These are phyloP conservation scores for Aquilaria yunnanensis DNA, from an alignment of 345 rosid genomes.

Conservation along the genomic window DNA sequence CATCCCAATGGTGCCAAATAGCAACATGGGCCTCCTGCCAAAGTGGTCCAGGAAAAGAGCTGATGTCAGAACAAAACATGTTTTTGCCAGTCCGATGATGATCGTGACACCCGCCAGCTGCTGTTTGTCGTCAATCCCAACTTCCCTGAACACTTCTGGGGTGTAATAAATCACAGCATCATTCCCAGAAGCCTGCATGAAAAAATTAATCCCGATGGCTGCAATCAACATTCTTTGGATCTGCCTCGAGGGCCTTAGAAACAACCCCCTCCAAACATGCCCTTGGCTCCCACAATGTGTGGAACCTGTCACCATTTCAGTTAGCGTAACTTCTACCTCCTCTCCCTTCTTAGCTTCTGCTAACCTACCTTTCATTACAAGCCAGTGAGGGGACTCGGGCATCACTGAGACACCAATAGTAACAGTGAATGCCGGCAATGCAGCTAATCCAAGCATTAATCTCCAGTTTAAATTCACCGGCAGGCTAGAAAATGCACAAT, in stretches of 20 bases:
- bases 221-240: slow-evolving; percentile 35
- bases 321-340: slow-evolving; percentile 35
- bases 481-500: slow-evolving; percentile 34
- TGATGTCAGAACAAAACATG: slow-evolving; percentile 28
- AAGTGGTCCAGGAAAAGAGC: slow-evolving; percentile 38
- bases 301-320: slow-evolving; percentile 29
- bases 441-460: slow-evolving; percentile 48
- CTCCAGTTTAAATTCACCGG: slow-evolving; percentile 37
- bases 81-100: slow-evolving; percentile 45
- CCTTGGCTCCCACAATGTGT: slow-evolving; percentile 26
- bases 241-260: slow-evolving; percentile 26
- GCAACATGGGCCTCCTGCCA: slow-evolving; percentile 41
- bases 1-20: slow-evolving; percentile 43
- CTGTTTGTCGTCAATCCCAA: slow-evolving; percentile 26
- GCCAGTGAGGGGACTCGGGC: slow-evolving; percentile 66
- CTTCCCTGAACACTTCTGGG: slow-evolving; percentile 42
- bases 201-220: slow-evolving; percentile 53
- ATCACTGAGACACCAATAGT: slow-evolving; percentile 28
- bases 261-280: slow-evolving; percentile 37
- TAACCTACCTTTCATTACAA: slow-evolving; percentile 40
- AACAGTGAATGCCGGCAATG: slow-evolving; percentile 27
- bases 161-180: slow-evolving; percentile 55
- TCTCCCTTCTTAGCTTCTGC: slow-evolving; percentile 34
- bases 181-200: slow-evolving; percentile 63
- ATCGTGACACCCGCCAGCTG: slow-evolving; percentile 39